Percentiles rank a stretch among this genome's conserved stretches.
Conservation (phyloP, 2,329 filamentous ascomycete species). For the Phaeosphaeriaceae sp. region DNA sequence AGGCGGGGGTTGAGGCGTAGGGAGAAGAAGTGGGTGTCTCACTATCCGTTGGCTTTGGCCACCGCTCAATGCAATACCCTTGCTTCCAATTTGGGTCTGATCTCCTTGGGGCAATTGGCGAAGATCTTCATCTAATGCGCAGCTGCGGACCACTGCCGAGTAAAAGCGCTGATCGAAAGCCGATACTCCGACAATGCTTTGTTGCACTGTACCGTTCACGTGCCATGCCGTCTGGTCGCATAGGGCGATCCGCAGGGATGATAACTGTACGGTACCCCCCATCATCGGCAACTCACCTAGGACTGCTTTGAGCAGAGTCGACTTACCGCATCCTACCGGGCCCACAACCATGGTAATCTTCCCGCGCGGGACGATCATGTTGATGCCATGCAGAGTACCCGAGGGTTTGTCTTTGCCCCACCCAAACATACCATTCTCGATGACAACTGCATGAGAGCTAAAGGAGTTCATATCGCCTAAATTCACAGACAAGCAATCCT, state of each 20-base stretch:
- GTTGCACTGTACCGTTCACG: slow-evolving; percentile 45
- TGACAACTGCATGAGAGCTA: slow-evolving; percentile 41
- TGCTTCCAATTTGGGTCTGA: slow-evolving; percentile 58
- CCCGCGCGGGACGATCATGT: slow-evolving; percentile 49
- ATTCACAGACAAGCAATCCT: slow-evolving; percentile 30
- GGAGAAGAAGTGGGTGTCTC: slow-evolving; percentile 24
- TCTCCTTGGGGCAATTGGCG: slow-evolving; percentile 41
- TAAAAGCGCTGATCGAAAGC: slow-evolving; percentile 48
- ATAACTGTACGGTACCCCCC: slow-evolving; percentile 38
- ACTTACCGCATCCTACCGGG: slow-evolving; percentile 61
- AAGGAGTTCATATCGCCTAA: slow-evolving; percentile 25
- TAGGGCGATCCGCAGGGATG: slow-evolving; percentile 41
- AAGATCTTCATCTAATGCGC: slow-evolving; percentile 45
- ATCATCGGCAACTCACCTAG: slow-evolving; percentile 43
- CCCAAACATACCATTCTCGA: slow-evolving; percentile 55
- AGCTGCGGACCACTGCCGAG: slow-evolving; percentile 41
- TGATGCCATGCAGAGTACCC: slow-evolving; percentile 50
- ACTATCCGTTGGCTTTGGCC: slow-evolving; percentile 61
- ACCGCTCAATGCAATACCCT: slow-evolving; percentile 59
- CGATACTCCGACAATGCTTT: slow-evolving; percentile 46
- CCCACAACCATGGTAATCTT: slow-evolving; percentile 58
- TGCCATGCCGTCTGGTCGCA: slow-evolving; percentile 50
- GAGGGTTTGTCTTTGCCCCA: slow-evolving; percentile 53
- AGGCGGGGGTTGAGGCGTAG: slow-evolving; percentile 10
- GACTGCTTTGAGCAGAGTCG: slow-evolving; percentile 52